Evolutionary conservation across 441 rosid species (phyloP), one percentile per base, ranked within the genome.

Genomic region (Dalechampia spathulata): DNA sequence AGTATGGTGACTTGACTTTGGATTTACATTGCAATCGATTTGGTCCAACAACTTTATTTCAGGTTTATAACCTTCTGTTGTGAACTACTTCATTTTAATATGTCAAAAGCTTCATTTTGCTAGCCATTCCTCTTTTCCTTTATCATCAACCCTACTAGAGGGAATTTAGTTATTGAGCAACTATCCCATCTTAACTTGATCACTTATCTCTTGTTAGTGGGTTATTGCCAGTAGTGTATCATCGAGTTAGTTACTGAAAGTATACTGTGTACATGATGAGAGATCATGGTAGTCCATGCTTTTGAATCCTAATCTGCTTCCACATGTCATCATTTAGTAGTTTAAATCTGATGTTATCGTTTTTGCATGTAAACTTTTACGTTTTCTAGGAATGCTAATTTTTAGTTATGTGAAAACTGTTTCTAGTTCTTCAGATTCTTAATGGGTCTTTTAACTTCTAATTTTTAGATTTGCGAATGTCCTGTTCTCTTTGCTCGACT

Each of bases 1-100:
- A 66, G 61, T 88, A 87, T 66, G 89, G 95, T 56, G 92, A 75
- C 65, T 67, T 90, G 69, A 84, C 84, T 71, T 80, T 95, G 84
- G 99, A 95, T 68, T 77, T 95, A 78, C 99, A 95, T 71, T 86
- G 90, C 84, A 95, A 95, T 71, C 89, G 87, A 41, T 95, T 91
- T 76, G 98, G 98, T 71, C 89, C 99, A 53, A 78, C 90, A 25
- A 77, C 98, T 63, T 78, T 94, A 79, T 87, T 86, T 81, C 96
- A 94, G 92, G 99, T 90, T 57, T 62, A 60, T 58, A 54, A 55
- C 49, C 44, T 54, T 43, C 22, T 30, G 34, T 30, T 30, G 34
- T 8, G 5, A 8, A 8, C 57, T 54, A 47, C 63, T 50, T 28
- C 50, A 21, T 52, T 58, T 42, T 46, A 52, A 21, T 58, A 43